Percentiles rank a stretch among this genome's conserved stretches.
phyloP scores from a whole-genome alignment of 352 stramenopile genomes.

The Pythium rhizo-oryzae region DNA sequence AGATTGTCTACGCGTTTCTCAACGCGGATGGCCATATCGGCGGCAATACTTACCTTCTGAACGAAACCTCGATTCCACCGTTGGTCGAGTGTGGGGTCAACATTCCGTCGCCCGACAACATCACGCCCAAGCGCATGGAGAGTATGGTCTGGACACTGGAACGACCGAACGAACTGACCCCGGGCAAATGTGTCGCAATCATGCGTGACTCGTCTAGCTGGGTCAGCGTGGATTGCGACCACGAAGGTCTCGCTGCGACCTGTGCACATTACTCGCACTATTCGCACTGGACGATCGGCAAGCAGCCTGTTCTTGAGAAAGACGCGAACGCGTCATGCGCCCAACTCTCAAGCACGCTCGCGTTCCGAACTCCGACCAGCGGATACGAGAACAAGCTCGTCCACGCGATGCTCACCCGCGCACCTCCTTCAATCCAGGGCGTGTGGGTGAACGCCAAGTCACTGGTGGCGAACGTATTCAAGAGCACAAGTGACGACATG shows the following conservation, averaged over 20 bases:
- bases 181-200: slow-evolving; percentile 55
- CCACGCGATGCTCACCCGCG: slow-evolving; percentile 18
- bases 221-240: slow-evolving; percentile 62
- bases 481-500: background rate
- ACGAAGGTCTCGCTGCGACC: slow-evolving; percentile 19
- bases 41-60: slow-evolving; percentile 63
- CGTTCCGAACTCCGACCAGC: slow-evolving; percentile 21
- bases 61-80: slow-evolving; percentile 65
- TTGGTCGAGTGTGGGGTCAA: slow-evolving; percentile 76
- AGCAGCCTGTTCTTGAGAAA: slow-evolving; percentile 18
- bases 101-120: slow-evolving; percentile 80
- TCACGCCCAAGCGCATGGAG: slow-evolving; percentile 84
- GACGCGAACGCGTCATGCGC: slow-evolving; percentile 25
- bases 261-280: slow-evolving; percentile 17
- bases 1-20: slow-evolving; percentile 84
- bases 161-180: slow-evolving; percentile 34
- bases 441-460: slow-evolving; percentile 32
- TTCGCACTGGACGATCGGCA: slow-evolving; percentile 23
- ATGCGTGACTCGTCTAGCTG: slow-evolving; percentile 42
- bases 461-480: slow-evolving; percentile 5
- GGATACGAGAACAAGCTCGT: slow-evolving; percentile 33
- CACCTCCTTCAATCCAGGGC: slow-evolving; percentile 21
- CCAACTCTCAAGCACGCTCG: background rate
- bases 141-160: slow-evolving; percentile 66
- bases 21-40: slow-evolving; percentile 79